Evolutionary conservation across 768 basidiomycete genomes (phyloP), one percentile per base, ranked within the genome.

Genomic region (Tubosaeta sp.): DNA sequence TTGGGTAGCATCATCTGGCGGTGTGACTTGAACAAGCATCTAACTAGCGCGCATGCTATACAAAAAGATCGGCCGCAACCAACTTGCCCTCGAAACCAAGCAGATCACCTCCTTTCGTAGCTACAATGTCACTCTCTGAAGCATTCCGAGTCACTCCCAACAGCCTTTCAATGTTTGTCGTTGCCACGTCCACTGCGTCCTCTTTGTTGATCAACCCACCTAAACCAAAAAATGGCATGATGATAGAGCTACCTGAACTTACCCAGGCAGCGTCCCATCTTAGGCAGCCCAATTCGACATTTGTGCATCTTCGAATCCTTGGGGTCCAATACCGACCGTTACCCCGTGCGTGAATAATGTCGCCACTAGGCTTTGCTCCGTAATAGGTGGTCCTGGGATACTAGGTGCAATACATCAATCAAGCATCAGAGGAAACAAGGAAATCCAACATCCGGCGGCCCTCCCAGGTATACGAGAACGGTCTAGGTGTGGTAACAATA

Each of bases 251-350:
- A 16, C 19, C 27, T 77, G 41, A 46, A 87, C 94, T 87, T 94
- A 96, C 96, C 95, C 98, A 48, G 87, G 80, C 65, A 87, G 69
- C 64, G 80, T 98, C 65, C 97, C 94, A 67, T 84, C 35, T 94
- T 90, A 93, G 90, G 44, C 95, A 75, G 48, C 97, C 75, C 52
- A 98, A 73, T 48, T 92, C 76, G 65, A 94, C 89, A 25, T 86
- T 68, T 22, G 84, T 80, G 34, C 82, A 79, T 56, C 78, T 76
- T 14, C 63, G 74, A 46, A 68, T 1, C 76, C 63, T 36, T 64
- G 51, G 40, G 55, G 58, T 47, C 83, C 85, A 25, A 89, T 65
- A 0, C 76, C 85, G 18, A 87, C 79, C 6, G 80, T 82, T 3
- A 94, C 83, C 6, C 81, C 80, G 27, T 82, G 75, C 0, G 72